Evolutionary conservation across 225 moss, liverwort and hornwort genomes (phyloP), one percentile per base, ranked within the genome.

Genomic region (Physcomitrellopsis africana): DNA sequence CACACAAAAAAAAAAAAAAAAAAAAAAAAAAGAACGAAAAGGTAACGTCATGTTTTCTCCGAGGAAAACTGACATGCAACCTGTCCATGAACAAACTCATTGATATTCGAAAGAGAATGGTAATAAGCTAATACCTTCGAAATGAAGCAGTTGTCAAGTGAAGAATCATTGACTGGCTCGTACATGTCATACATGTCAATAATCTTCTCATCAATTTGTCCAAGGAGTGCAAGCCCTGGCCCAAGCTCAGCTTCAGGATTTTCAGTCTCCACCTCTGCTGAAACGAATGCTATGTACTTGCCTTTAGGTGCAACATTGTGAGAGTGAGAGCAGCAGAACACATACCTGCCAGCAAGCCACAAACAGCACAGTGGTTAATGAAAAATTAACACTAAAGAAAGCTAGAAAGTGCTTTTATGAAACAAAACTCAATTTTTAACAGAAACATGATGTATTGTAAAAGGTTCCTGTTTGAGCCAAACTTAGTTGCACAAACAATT

Each of bases 281-380:
- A 92, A 14, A 92, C 92, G 76, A 92, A 92, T 3, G 92, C 92
- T 61, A 92, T 85, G 45, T 92, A 92, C 81, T 92, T 92, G 41
- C 89, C 92, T 69, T 87, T 89, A 15, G 92, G 87, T 51, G 89
- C 80, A 65, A 92, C 92, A 77, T 85, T 87, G 81, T 92, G 92
- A 48, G 92, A 92, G 80, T 86, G 83, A 3, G 89, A 92, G 70
- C 92, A 92, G 65, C 92, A 92, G 65, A 89, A 92, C 60, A 92
- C 83, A 75, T 92, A 91, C 79, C 91, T 91, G 85, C 77, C 22
- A 48, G 16, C 6, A 67, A 67, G 14, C 24, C 59, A 24, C 71
- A 12, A 18, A 37, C 23, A 77, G 5, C 46, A 65, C 67, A 76
- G 32, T 46, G 26, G 20, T 14, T 3, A 18, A 24, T 43, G 2